These are phyloP conservation scores for Phytopythium helicoides DNA, from an alignment of 352 stramenopile species.

Conservation along the genomic window DNA sequence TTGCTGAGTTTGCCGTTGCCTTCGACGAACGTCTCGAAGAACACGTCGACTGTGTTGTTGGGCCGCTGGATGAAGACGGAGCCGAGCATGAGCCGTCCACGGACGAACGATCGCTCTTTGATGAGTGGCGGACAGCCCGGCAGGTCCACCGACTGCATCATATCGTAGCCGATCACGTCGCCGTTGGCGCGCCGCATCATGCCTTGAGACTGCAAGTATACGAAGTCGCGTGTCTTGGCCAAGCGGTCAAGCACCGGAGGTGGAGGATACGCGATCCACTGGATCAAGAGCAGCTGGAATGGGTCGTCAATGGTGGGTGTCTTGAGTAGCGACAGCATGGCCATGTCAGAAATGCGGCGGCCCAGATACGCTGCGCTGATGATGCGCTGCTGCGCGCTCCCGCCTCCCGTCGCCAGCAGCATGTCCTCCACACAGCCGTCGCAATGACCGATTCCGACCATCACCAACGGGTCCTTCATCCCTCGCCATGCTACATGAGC, in stretches of 20 bases:
- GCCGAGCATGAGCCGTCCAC: constrained; percentile 29
- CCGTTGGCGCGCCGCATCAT: constrained; percentile 21
- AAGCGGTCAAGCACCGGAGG: constrained; percentile 33
- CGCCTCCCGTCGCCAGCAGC: neutral
- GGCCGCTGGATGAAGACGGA: constrained; percentile 18
- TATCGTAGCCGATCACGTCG: constrained; percentile 38
- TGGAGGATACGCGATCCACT: constrained; percentile 45
- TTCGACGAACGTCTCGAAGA: constrained; percentile 15
- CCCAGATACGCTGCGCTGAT: constrained; percentile 18
- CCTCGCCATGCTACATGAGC: constrained; percentile 20
- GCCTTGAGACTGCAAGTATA: constrained; percentile 43
- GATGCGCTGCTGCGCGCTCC: constrained; percentile 6
- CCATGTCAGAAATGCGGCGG: constrained; percentile 13
- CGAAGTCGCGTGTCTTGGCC: constrained; percentile 46
- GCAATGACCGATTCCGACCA: neutral
- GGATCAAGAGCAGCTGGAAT: constrained; percentile 41
- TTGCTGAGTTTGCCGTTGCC: neutral
- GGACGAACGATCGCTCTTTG: constrained; percentile 35
- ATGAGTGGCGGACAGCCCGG: constrained; percentile 27
- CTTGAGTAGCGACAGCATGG: constrained; percentile 57
- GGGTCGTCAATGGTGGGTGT: constrained; percentile 37
- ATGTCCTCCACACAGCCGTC: neutral
- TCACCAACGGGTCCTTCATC: constrained; percentile 25
- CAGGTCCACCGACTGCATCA: constrained; percentile 44
- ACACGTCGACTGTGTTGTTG: constrained; percentile 23